Percentiles rank a stretch among this genome's conserved stretches.
Conservation (phyloP, 2,329 filamentous ascomycete genomes). For the Cytospora schulzeri region DNA sequence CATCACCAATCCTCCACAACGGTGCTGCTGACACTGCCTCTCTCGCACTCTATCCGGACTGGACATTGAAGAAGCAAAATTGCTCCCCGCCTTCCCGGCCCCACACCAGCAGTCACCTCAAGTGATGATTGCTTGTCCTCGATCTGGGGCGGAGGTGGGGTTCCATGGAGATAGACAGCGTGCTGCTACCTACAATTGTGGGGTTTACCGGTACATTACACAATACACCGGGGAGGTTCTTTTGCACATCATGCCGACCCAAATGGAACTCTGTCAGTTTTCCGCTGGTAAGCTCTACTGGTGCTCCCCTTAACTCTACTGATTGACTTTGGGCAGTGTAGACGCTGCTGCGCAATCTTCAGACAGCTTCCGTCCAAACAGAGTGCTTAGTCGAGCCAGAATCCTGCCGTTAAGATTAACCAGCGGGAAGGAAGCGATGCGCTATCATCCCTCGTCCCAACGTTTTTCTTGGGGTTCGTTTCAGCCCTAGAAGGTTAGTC, state of each 20-base stretch:
- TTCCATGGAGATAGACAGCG: background rate
- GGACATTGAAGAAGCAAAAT: background rate
- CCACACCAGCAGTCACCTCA: background rate
- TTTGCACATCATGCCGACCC: background rate
- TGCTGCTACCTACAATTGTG: background rate
- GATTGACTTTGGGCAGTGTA: background rate
- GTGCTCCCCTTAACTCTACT: background rate
- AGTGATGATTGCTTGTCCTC: background rate
- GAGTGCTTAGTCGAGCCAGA: slow-evolving; percentile 21
- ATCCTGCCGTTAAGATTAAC: slow-evolving; percentile 5
- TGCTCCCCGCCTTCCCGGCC: background rate
- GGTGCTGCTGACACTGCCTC: background rate
- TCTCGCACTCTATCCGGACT: background rate
- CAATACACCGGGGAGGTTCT: background rate
- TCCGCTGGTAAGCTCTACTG: background rate
- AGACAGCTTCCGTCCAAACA: slow-evolving; percentile 14
- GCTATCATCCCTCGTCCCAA: slow-evolving; percentile 2
- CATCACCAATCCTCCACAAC: background rate
- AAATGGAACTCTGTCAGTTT: background rate
- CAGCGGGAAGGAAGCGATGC: background rate
- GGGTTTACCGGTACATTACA: background rate
- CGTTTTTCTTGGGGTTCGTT: slow-evolving; percentile 6
- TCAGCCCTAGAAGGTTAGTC: slow-evolving; percentile 17
- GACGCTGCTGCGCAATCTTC: slow-evolving; percentile 18
- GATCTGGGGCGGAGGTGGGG: background rate